Conservation (phyloP, 75 land plant genomes). For the Selaginella moellendorffii region DNA sequence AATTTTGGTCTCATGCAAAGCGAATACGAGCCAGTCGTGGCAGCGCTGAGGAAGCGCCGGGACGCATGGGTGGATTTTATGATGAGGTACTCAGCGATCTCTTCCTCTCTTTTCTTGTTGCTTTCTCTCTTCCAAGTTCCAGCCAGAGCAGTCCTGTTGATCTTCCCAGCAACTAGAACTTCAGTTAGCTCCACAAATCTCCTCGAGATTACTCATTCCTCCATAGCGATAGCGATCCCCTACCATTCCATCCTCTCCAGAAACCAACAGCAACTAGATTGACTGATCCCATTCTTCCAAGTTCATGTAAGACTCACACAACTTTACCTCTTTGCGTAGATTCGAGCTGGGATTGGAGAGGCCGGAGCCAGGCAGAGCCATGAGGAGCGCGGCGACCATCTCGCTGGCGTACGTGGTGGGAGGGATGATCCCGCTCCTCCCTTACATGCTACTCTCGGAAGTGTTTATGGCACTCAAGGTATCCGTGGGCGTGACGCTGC, state of each 20-base stretch:
- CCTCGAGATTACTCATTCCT: neutral
- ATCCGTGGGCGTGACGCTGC: constrained; percentile 49
- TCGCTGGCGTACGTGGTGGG: constrained; percentile 70
- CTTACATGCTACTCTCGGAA: constrained; percentile 53
- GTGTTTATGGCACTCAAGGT: constrained; percentile 46
- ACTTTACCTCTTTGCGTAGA: constrained; percentile 32
- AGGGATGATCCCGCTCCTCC: constrained; percentile 63
- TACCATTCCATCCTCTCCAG: neutral
- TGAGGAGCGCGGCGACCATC: constrained; percentile 61
- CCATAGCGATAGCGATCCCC: neutral
- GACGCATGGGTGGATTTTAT: constrained; percentile 94
- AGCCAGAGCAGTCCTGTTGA: no score
- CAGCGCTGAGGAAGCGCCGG: constrained; percentile 65
- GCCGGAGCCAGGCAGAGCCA: constrained; percentile 78
- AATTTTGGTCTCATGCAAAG: constrained; percentile 70
- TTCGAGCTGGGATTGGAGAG: constrained; percentile 94
- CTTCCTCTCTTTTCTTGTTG: neutral
- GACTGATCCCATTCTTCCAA: no score
- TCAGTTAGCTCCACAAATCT: no score
- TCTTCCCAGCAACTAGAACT: no score
- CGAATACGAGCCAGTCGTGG: constrained; percentile 74
- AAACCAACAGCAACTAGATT: no score
- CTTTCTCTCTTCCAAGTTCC: neutral
- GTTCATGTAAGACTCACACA: no score
- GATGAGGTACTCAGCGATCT: constrained; percentile 88